Evolutionary conservation across 192 early-diverging fungal species (phyloP), one percentile per base, ranked within the genome.

Genomic region (Spinellus fusiger): DNA sequence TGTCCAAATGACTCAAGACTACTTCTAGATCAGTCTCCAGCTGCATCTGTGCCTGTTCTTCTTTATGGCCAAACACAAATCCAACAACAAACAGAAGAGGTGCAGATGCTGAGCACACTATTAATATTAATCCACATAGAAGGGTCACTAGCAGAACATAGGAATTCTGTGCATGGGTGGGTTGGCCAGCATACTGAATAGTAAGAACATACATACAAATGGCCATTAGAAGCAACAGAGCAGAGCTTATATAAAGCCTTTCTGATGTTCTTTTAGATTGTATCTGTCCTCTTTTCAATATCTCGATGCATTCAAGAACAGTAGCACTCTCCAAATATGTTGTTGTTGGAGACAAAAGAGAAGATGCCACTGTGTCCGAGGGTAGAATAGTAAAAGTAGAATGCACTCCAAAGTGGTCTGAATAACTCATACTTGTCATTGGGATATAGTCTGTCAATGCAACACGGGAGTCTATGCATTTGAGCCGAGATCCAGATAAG

Each of bases 331-430:
- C 16, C 16, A 65, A 27, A 1, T 57, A 44, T 23, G 55, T 44
- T 16, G 37, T 56, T 22, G 32, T 13, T 28, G 64, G 32, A 37
- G 26, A 26, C n/a, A 7, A 23, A 13, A 38, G 20, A 4, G 38
- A 26, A 32, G 16, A 29, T 2, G 57, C 18, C 2, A 18, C n/a
- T 23, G 12, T 22, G 23, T 25, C 16, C 4, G 13, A 12, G 40
- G 40, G 40, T n/a, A 44, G 3, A 38, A 61, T 61, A 16, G n/a
- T 20, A 54, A 81, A 81, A 13, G 25, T 64, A 10, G 79, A 74
- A 62, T 76, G 64, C 5, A 81, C 79, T 5, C 79, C 79, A 56
- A 81, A 81, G 56, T 81, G 79, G 52, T 81, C 79, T 5, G 73
- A 73, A 54, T 77, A 81, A 20, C 60, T 70, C 55, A 22, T 31